Conservation (phyloP, 2,329 filamentous ascomycete species). For the Penicillium sp. region DNA sequence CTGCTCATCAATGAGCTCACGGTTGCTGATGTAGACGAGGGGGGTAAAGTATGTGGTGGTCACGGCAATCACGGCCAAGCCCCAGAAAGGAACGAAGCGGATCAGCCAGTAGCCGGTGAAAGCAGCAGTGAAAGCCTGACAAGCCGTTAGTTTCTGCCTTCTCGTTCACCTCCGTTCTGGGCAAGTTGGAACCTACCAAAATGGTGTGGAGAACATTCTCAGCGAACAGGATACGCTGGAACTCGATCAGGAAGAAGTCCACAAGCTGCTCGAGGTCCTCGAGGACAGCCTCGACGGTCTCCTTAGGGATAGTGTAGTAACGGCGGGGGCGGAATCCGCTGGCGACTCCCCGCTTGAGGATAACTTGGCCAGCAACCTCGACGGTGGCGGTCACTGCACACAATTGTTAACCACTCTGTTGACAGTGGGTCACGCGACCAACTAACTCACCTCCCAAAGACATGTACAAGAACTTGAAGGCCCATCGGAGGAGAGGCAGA, state of each 20-base stretch:
- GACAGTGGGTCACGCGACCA: conserved; percentile 17
- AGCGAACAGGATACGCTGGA: conserved; percentile 57
- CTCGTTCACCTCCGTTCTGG: background rate
- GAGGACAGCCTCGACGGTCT: conserved; percentile 52
- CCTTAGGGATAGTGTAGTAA: conserved; percentile 59
- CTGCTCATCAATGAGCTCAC: conserved; percentile 55
- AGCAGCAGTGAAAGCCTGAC: conserved; percentile 51
- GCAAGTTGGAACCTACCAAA: conserved; percentile 42
- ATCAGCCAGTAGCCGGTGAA: conserved; percentile 57
- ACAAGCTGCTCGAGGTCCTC: conserved; percentile 57
- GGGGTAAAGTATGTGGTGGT: conserved; percentile 51
- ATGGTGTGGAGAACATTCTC: conserved; percentile 56
- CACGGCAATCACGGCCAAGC: conserved; percentile 50
- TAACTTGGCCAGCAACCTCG: conserved; percentile 49
- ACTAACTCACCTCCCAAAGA: conserved; percentile 50
- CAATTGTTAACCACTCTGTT: conserved; percentile 8
- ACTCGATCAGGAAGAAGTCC: conserved; percentile 62
- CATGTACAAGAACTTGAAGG: conserved; percentile 53
- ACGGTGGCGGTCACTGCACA: conserved; percentile 46
- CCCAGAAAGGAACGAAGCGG: conserved; percentile 59
- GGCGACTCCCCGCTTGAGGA: conserved; percentile 51
- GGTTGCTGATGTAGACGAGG: conserved; percentile 57
- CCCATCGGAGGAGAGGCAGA: conserved; percentile 53
- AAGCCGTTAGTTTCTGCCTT: conserved; percentile 2
- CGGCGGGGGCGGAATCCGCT: conserved; percentile 54